A percentile compares a stretch with the other conserved stretches of the same genome.
Conservation (phyloP, 106 monocot species). For the Dendrobium chrysotoxum region DNA sequence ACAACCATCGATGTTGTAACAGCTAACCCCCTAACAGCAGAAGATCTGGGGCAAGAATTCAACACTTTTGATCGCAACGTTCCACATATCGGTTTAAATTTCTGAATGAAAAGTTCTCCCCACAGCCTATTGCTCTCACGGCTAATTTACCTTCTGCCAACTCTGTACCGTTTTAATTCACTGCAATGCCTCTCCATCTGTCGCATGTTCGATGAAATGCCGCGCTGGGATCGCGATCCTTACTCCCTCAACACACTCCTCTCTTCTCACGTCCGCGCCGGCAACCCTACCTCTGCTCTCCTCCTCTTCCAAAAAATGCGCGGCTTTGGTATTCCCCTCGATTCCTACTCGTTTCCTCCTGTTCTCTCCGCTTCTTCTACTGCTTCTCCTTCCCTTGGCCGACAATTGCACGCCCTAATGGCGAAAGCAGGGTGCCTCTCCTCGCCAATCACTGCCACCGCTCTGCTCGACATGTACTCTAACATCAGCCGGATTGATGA, state of each 20-base stretch:
- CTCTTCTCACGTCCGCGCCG: constrained; percentile 1
- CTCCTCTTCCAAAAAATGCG: constrained; percentile 19
- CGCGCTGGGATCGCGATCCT: neutral
- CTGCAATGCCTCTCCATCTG: neutral
- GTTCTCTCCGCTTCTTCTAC: constrained; percentile 26
- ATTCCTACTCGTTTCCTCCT: constrained; percentile 22
- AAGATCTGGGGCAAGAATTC: no score
- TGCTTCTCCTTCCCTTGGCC: constrained; percentile 9
- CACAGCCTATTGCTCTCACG: neutral
- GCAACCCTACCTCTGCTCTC: constrained; percentile 4
- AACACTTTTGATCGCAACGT: no score
- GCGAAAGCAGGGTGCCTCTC: constrained; percentile 16
- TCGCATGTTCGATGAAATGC: constrained; percentile 12
- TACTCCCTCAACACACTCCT: constrained; percentile 2
- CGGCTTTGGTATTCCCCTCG: constrained; percentile 11
- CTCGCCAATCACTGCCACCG: constrained; percentile 29
- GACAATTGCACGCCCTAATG: constrained; percentile 25
- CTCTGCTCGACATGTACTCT: constrained; percentile 33
- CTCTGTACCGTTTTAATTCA: neutral
- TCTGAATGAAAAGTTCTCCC: neutral
- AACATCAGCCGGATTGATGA: constrained; percentile 14
- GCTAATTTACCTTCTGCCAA: neutral
- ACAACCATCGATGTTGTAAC: no score
- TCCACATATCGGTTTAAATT: no score
- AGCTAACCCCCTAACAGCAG: no score